These are phyloP conservation scores for Claviceps sp. DNA, from an alignment of 2,329 filamentous ascomycete genomes.

Conservation along the genomic window DNA sequence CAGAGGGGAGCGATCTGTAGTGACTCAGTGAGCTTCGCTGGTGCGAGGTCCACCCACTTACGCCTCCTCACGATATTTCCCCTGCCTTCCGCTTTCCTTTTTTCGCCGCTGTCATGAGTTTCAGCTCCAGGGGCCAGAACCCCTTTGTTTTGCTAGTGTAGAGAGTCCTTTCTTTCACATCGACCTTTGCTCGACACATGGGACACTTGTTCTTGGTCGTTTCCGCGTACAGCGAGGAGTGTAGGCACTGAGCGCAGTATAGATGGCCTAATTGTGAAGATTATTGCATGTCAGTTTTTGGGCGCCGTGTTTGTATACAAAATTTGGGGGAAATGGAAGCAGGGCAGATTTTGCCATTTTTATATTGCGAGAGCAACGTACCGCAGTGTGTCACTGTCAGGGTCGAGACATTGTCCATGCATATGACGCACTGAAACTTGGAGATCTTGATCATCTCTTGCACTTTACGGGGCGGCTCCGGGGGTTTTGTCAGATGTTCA, in stretches of 20 bases:
- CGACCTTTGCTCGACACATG: slow-evolving; percentile 49
- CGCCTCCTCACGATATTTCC: slow-evolving; percentile 11
- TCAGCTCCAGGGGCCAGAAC: slow-evolving; percentile 46
- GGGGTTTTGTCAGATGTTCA: slow-evolving; percentile 26
- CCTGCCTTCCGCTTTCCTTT: slow-evolving; percentile 32
- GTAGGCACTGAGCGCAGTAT: slow-evolving; percentile 50
- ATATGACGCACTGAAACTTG: slow-evolving; percentile 52
- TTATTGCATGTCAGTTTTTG: not conserved
- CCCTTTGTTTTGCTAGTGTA: slow-evolving; percentile 36
- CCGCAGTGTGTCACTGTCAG: slow-evolving; percentile 54
- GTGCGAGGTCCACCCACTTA: not conserved
- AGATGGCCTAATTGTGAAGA: slow-evolving; percentile 33
- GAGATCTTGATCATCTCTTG: slow-evolving; percentile 39
- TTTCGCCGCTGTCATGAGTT: slow-evolving; percentile 43
- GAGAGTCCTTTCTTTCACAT: slow-evolving; percentile 27
- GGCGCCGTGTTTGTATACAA: too few species aligned
- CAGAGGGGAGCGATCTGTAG: too few species aligned
- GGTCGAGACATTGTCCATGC: slow-evolving; percentile 47
- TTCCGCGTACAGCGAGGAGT: slow-evolving; percentile 45
- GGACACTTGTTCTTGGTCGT: slow-evolving; percentile 45
- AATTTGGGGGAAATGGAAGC: not conserved
- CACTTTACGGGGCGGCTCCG: slow-evolving; percentile 17
- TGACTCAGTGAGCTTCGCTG: too few species aligned
- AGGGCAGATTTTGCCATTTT: too few species aligned
- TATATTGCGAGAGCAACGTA: slow-evolving; percentile 24